Conservation (phyloP, 2,329 filamentous ascomycete species). For the Fusarium albidum region DNA sequence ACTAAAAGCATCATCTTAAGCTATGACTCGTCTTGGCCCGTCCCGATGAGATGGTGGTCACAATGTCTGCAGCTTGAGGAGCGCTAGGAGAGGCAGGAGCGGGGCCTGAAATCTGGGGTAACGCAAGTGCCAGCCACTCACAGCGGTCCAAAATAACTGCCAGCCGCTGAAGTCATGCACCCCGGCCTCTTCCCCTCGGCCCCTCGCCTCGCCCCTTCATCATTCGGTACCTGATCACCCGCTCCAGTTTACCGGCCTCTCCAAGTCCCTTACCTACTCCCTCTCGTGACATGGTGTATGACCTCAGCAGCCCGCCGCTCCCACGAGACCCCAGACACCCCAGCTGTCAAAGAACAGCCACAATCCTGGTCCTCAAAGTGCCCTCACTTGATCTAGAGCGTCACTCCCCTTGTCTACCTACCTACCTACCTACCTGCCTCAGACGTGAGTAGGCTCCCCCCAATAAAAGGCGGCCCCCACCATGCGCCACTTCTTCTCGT, state of each 20-base stretch:
- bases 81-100: background rate
- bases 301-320: constrained; percentile 32
- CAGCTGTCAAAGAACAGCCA: background rate
- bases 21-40: background rate
- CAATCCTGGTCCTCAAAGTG: constrained; percentile 16
- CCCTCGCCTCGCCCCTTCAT: constrained; percentile 2
- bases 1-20: too few relatives aligned
- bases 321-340: constrained; percentile 39
- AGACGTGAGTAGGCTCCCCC: too few relatives aligned
- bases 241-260: constrained; percentile 4
- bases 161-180: constrained; percentile 7
- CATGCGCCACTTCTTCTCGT: constrained; percentile 1
- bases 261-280: constrained; percentile 24
- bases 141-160: constrained; percentile 4
- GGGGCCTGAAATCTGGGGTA: constrained; percentile 37
- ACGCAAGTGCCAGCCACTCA: constrained; percentile 31
- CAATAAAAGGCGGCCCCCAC: constrained; percentile 11
- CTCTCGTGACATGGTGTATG: constrained; percentile 28
- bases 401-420: constrained; percentile 4
- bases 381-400: constrained; percentile 23
- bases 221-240: constrained; percentile 4
- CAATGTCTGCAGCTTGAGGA: too few relatives aligned
- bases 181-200: constrained; percentile 9
- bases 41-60: background rate
- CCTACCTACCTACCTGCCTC: too few relatives aligned